phyloP scores from a whole-genome alignment of 345 rosid species.

The Toxicodendron radicans region DNA sequence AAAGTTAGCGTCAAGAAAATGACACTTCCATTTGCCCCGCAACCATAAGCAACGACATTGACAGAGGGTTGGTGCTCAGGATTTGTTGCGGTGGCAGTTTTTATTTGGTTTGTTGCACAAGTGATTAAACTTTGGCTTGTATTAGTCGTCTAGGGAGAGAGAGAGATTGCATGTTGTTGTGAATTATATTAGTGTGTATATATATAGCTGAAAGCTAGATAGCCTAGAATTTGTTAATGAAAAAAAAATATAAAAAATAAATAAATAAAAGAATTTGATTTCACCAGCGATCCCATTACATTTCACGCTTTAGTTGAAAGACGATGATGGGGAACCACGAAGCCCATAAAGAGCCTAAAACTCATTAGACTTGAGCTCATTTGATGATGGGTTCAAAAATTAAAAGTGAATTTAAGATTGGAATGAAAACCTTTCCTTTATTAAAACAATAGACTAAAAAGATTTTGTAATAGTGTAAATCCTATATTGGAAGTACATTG shows the following conservation, averaged over 20 bases:
- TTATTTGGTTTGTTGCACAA: neutral
- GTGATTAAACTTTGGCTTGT: conserved; percentile 5
- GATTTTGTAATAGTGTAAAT: too few relatives aligned
- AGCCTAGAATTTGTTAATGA: neutral
- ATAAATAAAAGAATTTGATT: neutral
- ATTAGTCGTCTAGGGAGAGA: neutral
- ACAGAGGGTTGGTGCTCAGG: neutral
- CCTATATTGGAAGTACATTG: too few relatives aligned
- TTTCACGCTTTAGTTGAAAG: too few relatives aligned
- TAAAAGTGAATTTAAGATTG: too few relatives aligned
- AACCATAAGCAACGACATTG: neutral
- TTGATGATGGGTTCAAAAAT: too few relatives aligned
- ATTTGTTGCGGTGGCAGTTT: neutral
- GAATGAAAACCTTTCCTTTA: too few relatives aligned
- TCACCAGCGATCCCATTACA: too few relatives aligned
- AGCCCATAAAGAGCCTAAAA: too few relatives aligned
- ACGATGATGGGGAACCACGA: too few relatives aligned
- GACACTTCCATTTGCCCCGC: conserved; percentile 32
- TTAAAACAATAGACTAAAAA: too few relatives aligned
- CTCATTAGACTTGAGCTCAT: too few relatives aligned
- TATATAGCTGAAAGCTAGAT: conserved; percentile 17
- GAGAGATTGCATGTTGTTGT: conserved; percentile 10
- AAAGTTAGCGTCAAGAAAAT: conserved; percentile 44
- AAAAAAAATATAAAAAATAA: neutral
- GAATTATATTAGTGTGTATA: conserved; percentile 19